Percentiles rank a stretch among this genome's conserved stretches.
Evolutionary conservation across 139 green algal species (phyloP).

Genomic region (Chlamydomonas sp.): DNA sequence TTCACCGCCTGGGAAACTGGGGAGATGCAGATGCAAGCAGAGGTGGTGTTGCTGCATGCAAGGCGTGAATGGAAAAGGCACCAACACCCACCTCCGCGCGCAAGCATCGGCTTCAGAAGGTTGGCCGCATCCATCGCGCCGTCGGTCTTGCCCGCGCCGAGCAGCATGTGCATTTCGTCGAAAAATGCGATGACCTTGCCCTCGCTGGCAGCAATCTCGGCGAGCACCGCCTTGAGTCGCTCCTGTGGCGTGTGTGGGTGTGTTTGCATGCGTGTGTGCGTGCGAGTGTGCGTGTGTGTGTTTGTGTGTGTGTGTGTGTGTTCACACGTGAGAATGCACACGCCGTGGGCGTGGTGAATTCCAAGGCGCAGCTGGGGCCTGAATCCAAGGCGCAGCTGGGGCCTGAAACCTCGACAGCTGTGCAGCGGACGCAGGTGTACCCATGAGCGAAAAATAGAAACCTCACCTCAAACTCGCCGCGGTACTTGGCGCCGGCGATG

Average conservation of each 20-base stretch:
- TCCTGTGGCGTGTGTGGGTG: conserved; percentile 50
- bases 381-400: too few relatives aligned
- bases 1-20: too few relatives aligned
- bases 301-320: neutral
- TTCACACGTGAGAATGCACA: too few relatives aligned
- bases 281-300: neutral
- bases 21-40: too few relatives aligned
- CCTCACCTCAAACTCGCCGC: conserved; percentile 83
- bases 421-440: neutral
- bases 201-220: conserved; percentile 53
- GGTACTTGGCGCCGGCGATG: conserved; percentile 71
- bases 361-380: too few relatives aligned
- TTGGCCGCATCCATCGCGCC: conserved; percentile 90
- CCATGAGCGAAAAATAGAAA: neutral
- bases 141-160: conserved; percentile 64
- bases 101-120: conserved; percentile 95
- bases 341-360: too few relatives aligned
- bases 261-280: neutral
- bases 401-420: conserved; percentile 29
- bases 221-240: conserved; percentile 76
- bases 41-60: too few relatives aligned
- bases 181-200: conserved; percentile 85
- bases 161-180: conserved; percentile 84
- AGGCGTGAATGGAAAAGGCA: too few relatives aligned
- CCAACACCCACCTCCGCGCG: too few relatives aligned